Evolutionary conservation across 768 basidiomycete genomes (phyloP).

Genomic region (Pluteus cervinus): DNA sequence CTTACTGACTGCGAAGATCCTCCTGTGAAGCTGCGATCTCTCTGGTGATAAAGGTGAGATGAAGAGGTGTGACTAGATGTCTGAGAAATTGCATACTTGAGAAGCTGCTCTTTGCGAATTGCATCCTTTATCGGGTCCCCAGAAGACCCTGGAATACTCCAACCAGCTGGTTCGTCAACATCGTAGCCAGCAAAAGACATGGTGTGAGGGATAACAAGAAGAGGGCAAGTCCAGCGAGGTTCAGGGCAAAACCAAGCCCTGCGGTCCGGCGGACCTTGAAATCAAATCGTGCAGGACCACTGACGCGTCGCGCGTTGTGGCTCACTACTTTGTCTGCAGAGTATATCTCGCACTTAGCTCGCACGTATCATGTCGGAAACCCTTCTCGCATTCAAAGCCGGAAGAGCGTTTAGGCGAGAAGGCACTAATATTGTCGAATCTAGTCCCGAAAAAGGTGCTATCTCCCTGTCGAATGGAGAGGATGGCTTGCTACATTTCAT

Average conservation of each 20-base stretch:
- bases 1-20: slow-evolving; percentile 61
- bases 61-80: background rate
- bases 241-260: background rate
- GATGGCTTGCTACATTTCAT: slow-evolving; percentile 75
- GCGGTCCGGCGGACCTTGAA: slow-evolving; percentile 23
- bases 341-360: no score
- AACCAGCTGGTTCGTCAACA: slow-evolving; percentile 38
- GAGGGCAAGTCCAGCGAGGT: background rate
- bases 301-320: slow-evolving; percentile 35
- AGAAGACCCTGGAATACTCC: slow-evolving; percentile 42
- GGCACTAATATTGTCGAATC: slow-evolving; percentile 66
- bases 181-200: slow-evolving; percentile 44
- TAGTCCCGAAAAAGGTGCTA: slow-evolving; percentile 64
- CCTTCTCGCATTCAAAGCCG: slow-evolving; percentile 60
- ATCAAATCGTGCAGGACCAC: slow-evolving; percentile 21
- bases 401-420: slow-evolving; percentile 65
- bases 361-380: slow-evolving; percentile 28
- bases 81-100: slow-evolving; percentile 48
- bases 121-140: slow-evolving; percentile 72
- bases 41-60: slow-evolving; percentile 32
- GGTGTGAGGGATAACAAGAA: slow-evolving; percentile 4
- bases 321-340: no score
- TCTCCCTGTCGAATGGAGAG: slow-evolving; percentile 61
- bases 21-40: slow-evolving; percentile 73
- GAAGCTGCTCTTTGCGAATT: slow-evolving; percentile 66